A percentile compares a stretch with the other conserved stretches of the same genome.
Evolutionary conservation across 108 stramenopile genomes (phyloP).

Genomic region (Pseudonitzschia pungens): DNA sequence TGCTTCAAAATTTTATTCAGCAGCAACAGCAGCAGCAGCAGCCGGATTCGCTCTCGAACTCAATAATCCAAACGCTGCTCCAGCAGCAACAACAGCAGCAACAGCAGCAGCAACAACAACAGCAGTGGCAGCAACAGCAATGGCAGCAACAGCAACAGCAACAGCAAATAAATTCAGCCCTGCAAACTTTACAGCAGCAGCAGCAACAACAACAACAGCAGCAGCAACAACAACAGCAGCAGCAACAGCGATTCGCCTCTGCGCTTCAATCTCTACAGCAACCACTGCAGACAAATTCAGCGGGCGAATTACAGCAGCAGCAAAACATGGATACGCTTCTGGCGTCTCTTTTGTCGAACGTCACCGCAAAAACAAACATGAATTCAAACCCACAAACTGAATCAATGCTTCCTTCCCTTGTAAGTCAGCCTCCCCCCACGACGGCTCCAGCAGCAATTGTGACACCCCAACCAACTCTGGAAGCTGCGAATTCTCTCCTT

Average conservation of each 20-base stretch:
- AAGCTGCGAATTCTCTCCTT: conserved; percentile 3
- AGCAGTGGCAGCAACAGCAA: neutral
- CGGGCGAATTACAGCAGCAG: neutral
- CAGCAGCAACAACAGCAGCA: neutral
- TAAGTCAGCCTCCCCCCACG: neutral
- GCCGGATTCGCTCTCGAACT: neutral
- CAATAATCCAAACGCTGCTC: neutral
- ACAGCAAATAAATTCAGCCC: neutral
- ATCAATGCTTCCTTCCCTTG: neutral
- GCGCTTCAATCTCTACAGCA: neutral
- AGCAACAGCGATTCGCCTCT: neutral
- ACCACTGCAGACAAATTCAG: neutral
- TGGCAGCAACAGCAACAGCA: too few species aligned
- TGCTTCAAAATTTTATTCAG: neutral
- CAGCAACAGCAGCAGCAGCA: neutral
- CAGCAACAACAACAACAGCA: neutral
- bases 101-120: neutral
- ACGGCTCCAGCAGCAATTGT: neutral
- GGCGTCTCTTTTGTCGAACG: neutral
- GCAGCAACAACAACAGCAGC: neutral
- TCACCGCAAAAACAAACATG: neutral
- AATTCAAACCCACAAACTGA: neutral
- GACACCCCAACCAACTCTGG: neutral
- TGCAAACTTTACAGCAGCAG: neutral
- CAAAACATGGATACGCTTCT: neutral